phyloP scores from a whole-genome alignment of 495 filamentous ascomycete species.

The Jackrogersella multiformis region DNA sequence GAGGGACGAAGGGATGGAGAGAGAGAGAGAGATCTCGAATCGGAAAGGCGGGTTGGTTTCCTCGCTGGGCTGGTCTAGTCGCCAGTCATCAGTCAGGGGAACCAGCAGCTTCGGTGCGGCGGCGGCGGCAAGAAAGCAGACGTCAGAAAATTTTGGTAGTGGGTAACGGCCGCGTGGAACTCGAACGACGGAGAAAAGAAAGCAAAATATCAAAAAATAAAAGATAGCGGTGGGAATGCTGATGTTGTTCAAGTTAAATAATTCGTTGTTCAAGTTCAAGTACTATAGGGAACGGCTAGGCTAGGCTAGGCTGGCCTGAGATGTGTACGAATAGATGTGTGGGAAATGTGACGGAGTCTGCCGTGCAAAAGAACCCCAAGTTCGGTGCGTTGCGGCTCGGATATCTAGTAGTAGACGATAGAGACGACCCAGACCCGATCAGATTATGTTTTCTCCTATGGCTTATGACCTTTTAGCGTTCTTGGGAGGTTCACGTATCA shows the following conservation, averaged over 20 bases:
- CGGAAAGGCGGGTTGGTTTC: no score
- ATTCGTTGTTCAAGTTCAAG: background rate
- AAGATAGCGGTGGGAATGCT: conserved; percentile 6
- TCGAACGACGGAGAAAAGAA: background rate
- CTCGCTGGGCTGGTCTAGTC: no score
- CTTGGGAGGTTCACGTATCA: no score
- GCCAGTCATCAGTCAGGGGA: no score
- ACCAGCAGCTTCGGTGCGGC: no score
- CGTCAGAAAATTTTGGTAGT: background rate
- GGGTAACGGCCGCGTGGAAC: background rate
- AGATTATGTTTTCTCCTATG: background rate
- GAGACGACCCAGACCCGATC: background rate
- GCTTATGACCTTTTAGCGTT: background rate
- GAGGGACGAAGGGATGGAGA: no score
- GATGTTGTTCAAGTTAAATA: background rate
- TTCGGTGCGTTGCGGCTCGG: background rate
- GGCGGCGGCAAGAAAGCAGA: background rate
- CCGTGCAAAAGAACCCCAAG: background rate
- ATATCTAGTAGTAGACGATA: background rate
- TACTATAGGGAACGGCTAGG: background rate
- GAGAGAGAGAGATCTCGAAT: no score
- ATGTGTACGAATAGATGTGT: conserved; percentile 25
- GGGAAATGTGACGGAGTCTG: background rate
- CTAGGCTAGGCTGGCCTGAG: background rate
- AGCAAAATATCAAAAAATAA: no score